phyloP scores from a whole-genome alignment of 176 grass and related monocot genomes.

The Triticum aestivum region IWGSC_CS_RefSeq_v2.1 NC_057806.1:22753169-22753668 shows the following conservation, averaged over 20 bases:
- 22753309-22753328: constrained; percentile 42
- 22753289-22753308: constrained; percentile 17
- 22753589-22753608: background rate
- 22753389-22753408: constrained; percentile 67
- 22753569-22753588: background rate
- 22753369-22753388: constrained; percentile 60
- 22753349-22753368: constrained; percentile 70
- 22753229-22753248: background rate
- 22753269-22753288: constrained; percentile 32
- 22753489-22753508: background rate
- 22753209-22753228: background rate
- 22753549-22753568: background rate
- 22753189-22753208: background rate
- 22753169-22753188: background rate
- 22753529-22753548: constrained; percentile 4
- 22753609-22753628: background rate
- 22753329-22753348: constrained; percentile 77
- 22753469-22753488: background rate
- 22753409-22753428: constrained; percentile 59
- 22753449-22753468: constrained; percentile 45
- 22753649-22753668: background rate
- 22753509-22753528: constrained; percentile 25
- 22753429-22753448: constrained; percentile 59
- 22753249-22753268: background rate
- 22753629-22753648: background rate